These are phyloP conservation scores for Boechera retrofracta DNA, from an alignment of 345 rosid genomes.

Conservation along the genomic window DNA sequence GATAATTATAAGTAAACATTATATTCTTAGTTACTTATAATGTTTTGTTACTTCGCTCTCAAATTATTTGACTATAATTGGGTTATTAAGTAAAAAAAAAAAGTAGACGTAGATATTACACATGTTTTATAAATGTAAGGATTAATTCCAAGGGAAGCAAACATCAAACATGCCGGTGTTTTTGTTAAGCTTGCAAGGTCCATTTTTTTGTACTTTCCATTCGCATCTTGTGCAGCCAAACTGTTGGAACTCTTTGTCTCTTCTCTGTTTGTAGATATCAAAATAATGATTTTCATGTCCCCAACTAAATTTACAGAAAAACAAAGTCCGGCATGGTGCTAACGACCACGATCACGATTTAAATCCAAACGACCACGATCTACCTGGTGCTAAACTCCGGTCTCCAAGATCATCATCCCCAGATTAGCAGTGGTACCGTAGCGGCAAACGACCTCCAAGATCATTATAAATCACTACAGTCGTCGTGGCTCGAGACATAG, in stretches of 20 bases:
- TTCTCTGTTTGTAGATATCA: constrained; percentile 24
- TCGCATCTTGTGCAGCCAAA: constrained; percentile 3
- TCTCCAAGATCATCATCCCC: not conserved
- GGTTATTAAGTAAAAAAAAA: too few species aligned
- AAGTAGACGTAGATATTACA: too few species aligned
- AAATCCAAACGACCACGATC: constrained; percentile 24
- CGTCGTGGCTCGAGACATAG: not conserved
- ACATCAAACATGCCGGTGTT: not conserved
- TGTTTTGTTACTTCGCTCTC: too few species aligned
- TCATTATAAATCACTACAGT: constrained; percentile 11
- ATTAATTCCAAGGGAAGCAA: constrained; percentile 5
- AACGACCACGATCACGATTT: not conserved
- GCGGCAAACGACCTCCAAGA: not conserved
- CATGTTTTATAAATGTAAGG: too few species aligned
- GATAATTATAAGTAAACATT: too few species aligned
- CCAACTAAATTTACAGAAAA: constrained; percentile 9
- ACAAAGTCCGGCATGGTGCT: not conserved
- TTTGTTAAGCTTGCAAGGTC: constrained; percentile 7
- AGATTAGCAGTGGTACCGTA: constrained; percentile 18
- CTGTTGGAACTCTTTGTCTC: constrained; percentile 2
- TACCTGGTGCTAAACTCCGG: not conserved
- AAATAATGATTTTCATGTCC: not conserved
- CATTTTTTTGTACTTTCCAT: not conserved
- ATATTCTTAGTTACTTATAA: too few species aligned
- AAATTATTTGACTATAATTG: too few species aligned